Evolutionary conservation across 768 basidiomycete species (phyloP).

Genomic region (Pleurotus citrinopileatus): DNA sequence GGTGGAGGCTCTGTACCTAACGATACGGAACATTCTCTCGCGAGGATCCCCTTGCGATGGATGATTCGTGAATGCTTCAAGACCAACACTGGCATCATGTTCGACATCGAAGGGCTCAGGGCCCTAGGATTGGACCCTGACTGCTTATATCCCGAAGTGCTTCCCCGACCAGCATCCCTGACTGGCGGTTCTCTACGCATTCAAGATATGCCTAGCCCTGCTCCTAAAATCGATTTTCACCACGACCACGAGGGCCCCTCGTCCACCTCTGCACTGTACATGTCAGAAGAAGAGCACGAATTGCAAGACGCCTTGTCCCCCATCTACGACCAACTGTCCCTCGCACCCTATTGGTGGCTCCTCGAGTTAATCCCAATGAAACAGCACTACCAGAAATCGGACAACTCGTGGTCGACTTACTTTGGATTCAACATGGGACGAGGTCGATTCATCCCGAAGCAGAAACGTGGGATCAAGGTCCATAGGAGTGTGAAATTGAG

Average conservation of each 20-base stretch:
- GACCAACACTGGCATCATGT: constrained; percentile 54
- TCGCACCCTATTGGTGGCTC: constrained; percentile 50
- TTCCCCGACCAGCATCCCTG: constrained; percentile 28
- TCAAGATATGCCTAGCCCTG: constrained; percentile 15
- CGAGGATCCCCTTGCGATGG: constrained; percentile 58
- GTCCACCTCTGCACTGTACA: too few relatives aligned
- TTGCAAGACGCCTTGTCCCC: constrained; percentile 44
- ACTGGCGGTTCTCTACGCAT: constrained; percentile 17
- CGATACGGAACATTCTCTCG: constrained; percentile 35
- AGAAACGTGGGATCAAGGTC: constrained; percentile 34
- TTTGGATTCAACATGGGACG: constrained; percentile 31
- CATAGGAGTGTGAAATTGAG: constrained; percentile 52
- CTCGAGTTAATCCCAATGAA: constrained; percentile 46
- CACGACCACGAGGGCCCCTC: too few relatives aligned
- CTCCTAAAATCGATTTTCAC: too few relatives aligned
- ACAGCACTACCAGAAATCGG: constrained; percentile 31
- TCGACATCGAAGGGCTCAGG: constrained; percentile 41
- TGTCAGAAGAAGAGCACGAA: constrained; percentile 52
- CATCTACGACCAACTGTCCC: constrained; percentile 47
- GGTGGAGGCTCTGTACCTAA: constrained; percentile 54
- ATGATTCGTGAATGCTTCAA: constrained; percentile 70
- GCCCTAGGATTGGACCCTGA: constrained; percentile 38
- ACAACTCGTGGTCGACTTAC: constrained; percentile 25
- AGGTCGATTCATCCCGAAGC: constrained; percentile 40
- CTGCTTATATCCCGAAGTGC: constrained; percentile 32